Percentiles rank a stretch among this genome's conserved stretches.
phyloP scores from a whole-genome alignment of 1,284 basidiomycete genomes.

The Ustilago crameri region DNA sequence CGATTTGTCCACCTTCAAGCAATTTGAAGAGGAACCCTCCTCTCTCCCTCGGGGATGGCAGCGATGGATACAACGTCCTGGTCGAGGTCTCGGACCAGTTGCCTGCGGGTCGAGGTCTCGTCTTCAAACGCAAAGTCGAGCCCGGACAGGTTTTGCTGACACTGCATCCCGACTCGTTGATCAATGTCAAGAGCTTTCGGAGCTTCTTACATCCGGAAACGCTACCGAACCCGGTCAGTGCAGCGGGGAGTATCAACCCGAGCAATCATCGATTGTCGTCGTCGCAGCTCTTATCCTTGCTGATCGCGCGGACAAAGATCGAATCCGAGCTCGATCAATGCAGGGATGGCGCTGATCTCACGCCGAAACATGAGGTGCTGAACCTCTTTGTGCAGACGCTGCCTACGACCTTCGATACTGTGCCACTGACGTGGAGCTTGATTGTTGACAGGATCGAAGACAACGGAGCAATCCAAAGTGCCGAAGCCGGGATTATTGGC shows the following conservation, averaged over 20 bases:
- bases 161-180: slow-evolving; percentile 18
- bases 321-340: slow-evolving; percentile 3
- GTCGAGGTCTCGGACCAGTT: slow-evolving; percentile 31
- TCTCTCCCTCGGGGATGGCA: not conserved
- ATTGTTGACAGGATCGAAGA: slow-evolving; percentile 1
- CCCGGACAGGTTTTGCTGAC: slow-evolving; percentile 33
- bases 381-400: slow-evolving; percentile 44
- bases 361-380: slow-evolving; percentile 20
- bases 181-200: slow-evolving; percentile 37
- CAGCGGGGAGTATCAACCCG: slow-evolving; percentile 1
- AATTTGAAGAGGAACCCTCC: not conserved
- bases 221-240: slow-evolving; percentile 7
- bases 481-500: not conserved
- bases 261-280: slow-evolving; percentile 14
- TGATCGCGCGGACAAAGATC: slow-evolving; percentile 19
- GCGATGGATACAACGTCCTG: not conserved
- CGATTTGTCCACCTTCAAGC: not conserved
- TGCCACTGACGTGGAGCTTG: slow-evolving; percentile 49
- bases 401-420: slow-evolving; percentile 43
- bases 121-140: slow-evolving; percentile 28
- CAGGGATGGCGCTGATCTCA: not conserved
- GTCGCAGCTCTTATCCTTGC: slow-evolving; percentile 34
- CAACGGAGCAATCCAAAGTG: not conserved
- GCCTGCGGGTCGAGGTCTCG: slow-evolving; percentile 45
- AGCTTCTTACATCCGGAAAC: slow-evolving; percentile 20